A percentile compares a stretch with the other conserved stretches of the same genome.
These are phyloP conservation scores for Cornus florida DNA, from an alignment of 148 eudicot species.

Conservation along the genomic window DNA sequence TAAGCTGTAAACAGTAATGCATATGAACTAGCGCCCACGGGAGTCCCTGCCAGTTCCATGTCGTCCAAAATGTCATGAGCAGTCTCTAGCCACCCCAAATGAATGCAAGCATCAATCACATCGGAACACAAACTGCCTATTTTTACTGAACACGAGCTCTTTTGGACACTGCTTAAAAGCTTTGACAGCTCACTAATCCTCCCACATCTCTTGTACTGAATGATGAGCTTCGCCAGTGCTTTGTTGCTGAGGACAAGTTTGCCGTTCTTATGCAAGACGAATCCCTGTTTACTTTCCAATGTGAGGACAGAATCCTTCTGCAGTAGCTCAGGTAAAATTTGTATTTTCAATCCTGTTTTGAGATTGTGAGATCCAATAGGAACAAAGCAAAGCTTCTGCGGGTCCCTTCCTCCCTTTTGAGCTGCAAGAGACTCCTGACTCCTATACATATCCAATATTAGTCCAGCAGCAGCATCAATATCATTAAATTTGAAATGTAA, in stretches of 20 bases:
- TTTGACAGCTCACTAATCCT: conserved; percentile 62
- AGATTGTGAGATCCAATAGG: conserved; percentile 69
- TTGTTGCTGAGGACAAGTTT: conserved; percentile 57
- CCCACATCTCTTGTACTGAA: conserved; percentile 44
- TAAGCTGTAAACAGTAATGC: conserved; percentile 59
- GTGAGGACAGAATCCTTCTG: conserved; percentile 49
- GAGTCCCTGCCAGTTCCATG: conserved; percentile 44
- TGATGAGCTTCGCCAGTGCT: conserved; percentile 62
- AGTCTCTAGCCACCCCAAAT: conserved; percentile 78
- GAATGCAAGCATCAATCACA: conserved; percentile 70
- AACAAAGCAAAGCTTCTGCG: conserved; percentile 40
- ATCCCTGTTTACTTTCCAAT: conserved; percentile 43
- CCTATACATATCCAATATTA: conserved; percentile 55
- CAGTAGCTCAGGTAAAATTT: conserved; percentile 55
- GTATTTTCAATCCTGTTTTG: conserved; percentile 52
- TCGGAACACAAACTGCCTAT: conserved; percentile 42
- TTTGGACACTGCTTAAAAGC: conserved; percentile 52
- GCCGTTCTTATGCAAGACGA: conserved; percentile 44
- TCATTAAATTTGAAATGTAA: conserved; percentile 75
- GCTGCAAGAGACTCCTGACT: conserved; percentile 22
- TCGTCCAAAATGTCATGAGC: conserved; percentile 96
- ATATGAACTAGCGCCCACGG: conserved; percentile 39
- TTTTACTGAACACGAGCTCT: conserved; percentile 20
- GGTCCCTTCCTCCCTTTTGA: conserved; percentile 26
- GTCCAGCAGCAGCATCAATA: conserved; percentile 60